Evolutionary conservation across 345 rosid species (phyloP).

Genomic region (Eucalyptus curtisii): DNA sequence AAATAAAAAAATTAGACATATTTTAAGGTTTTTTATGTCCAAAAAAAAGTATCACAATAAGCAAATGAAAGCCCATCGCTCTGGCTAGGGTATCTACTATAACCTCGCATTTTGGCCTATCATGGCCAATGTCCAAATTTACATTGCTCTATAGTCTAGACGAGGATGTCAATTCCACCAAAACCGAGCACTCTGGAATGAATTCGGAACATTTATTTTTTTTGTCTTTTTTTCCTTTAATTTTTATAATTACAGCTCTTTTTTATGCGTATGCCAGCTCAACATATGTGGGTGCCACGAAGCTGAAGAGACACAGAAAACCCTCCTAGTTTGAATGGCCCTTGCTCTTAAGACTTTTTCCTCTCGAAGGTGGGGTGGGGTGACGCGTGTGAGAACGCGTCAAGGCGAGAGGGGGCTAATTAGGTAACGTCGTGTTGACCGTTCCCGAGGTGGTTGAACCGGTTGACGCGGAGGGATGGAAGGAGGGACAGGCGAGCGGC

Average conservation of each 20-base stretch:
- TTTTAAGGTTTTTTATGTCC: no score
- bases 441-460: background rate
- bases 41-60: no score
- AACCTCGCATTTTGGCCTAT: no score
- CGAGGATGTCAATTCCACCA: no score
- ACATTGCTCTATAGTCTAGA: no score
- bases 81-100: no score
- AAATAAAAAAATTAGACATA: no score
- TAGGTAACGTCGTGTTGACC: background rate
- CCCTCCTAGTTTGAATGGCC: background rate
- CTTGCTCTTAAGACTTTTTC: background rate
- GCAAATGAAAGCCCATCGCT: no score
- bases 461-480: background rate
- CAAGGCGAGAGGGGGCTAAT: background rate
- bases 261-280: background rate
- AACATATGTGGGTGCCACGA: background rate
- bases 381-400: background rate
- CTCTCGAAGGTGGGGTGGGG: no score
- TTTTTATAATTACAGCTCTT: background rate
- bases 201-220: no score
- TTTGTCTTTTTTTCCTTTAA: background rate
- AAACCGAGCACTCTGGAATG: no score
- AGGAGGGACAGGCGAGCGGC: background rate
- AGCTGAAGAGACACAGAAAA: background rate
- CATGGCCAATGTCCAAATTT: no score